These are phyloP conservation scores for Priceomyces melissophilus DNA, from an alignment of 805 yeast genomes.

Conservation along the genomic window DNA sequence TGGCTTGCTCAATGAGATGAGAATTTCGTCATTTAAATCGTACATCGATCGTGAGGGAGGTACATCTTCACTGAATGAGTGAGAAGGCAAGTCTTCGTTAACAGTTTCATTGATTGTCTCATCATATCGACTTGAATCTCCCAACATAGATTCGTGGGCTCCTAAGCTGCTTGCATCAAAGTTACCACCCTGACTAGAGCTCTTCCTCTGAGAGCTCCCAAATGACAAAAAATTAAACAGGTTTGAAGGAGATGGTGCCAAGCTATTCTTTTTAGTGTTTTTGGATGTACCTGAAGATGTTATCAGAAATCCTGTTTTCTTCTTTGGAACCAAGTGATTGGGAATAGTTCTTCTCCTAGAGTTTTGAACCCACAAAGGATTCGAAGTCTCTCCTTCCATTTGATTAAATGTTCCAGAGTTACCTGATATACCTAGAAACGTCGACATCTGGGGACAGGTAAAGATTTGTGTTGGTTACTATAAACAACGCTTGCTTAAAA, in stretches of 20 bases:
- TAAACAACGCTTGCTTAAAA: not conserved
- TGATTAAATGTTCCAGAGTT: constrained; percentile 4
- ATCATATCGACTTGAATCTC: constrained; percentile 21
- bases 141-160: constrained; percentile 19
- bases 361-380: constrained; percentile 37
- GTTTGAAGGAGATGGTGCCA: constrained; percentile 11
- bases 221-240: constrained; percentile 36
- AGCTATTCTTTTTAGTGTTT: constrained; percentile 4
- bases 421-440: constrained; percentile 11
- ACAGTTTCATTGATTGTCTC: constrained; percentile 28
- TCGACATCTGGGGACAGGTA: constrained; percentile 5
- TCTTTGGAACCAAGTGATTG: constrained; percentile 39
- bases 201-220: constrained; percentile 25
- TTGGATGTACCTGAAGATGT: constrained; percentile 18
- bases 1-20: constrained; percentile 33
- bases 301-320: constrained; percentile 39
- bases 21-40: constrained; percentile 45
- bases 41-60: constrained; percentile 52
- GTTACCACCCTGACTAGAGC: constrained; percentile 9
- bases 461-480: not conserved
- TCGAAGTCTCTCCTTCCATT: constrained; percentile 7
- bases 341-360: constrained; percentile 35
- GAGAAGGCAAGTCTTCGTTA: constrained; percentile 26
- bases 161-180: constrained; percentile 17
- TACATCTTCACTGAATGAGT: constrained; percentile 34